Evolutionary conservation across 306 rosid genomes (phyloP), one percentile per base, ranked within the genome.

Genomic region (Fragaria ananassa): DNA sequence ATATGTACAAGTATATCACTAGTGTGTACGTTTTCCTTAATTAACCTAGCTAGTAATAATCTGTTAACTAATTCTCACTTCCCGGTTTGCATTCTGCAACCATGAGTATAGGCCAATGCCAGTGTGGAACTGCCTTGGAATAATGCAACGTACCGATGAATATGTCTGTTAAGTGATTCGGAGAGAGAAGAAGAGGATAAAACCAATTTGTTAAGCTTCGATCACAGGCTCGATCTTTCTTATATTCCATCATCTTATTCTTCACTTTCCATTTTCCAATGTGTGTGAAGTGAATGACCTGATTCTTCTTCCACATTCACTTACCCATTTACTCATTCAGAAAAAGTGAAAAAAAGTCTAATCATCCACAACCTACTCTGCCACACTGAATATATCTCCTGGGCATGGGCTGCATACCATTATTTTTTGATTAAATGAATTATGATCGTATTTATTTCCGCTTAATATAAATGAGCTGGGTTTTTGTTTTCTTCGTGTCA

Each of bases 241-340:
- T 8, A 14, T 69, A n/a, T 35, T 41, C 64, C 41, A 29, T 27
- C 66, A 39, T 62, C 29, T 10, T 37, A 5, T n/a, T 39, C 39
- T 56, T 39, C 76, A 56, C 14, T 72, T 72, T 72, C 53, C 76
- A 56, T 37, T 72, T 72, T 72, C 53, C 76, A 47, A 72, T 58
- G 64, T 25, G 61, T 42, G 45, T 42, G 45, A 35, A 53, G 45
- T 42, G 45, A n/a, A 53, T 23, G 76, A 54, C 64, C 15, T 39
- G 10, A 7, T 34, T 29, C 45, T 41, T 31, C 12, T 42, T 42
- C 19, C 27, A 31, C 31, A 23, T 23, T 72, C 8, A 39, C 67
- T 39, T 13, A 37, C 1, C 42, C 42, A 31, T 31, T 31, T 31
- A 29, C 34, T 29, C 15, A 56, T 71, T 13, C 4, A 23, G 37